Conservation (phyloP, 2,329 filamentous ascomycete genomes). For the Madurella fahalii region DNA sequence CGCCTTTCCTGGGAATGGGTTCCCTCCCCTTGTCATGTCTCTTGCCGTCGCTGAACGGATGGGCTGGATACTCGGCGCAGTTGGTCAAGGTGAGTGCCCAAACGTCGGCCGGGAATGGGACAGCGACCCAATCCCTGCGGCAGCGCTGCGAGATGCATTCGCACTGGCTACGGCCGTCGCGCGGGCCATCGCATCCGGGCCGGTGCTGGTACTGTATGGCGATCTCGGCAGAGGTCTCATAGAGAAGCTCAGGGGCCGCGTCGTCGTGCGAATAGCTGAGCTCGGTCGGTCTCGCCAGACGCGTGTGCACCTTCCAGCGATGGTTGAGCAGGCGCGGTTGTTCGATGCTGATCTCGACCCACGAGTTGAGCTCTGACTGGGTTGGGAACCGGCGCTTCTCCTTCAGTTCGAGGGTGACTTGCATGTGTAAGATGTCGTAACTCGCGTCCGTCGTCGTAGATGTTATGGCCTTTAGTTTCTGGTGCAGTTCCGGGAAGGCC, state of each 20-base stretch:
- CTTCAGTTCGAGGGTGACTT: slow-evolving; percentile 56
- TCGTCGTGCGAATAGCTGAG: slow-evolving; percentile 38
- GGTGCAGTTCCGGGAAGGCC: slow-evolving; percentile 53
- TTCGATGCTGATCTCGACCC: slow-evolving; percentile 56
- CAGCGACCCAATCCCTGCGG: slow-evolving; percentile 46
- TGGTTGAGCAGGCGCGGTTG: slow-evolving; percentile 51
- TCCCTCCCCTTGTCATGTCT: slow-evolving; percentile 21
- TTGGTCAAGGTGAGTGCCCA: slow-evolving; percentile 57
- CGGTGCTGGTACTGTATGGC: slow-evolving; percentile 48
- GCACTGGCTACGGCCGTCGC: slow-evolving; percentile 36
- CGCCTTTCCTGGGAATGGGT: slow-evolving; percentile 30
- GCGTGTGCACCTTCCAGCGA: slow-evolving; percentile 58
- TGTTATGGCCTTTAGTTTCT: slow-evolving; percentile 44
- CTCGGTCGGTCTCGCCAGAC: slow-evolving; percentile 54
- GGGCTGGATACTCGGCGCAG: slow-evolving; percentile 49
- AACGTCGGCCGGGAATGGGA: slow-evolving; percentile 47
- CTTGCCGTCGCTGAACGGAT: slow-evolving; percentile 29
- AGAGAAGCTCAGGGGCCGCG: slow-evolving; percentile 36
- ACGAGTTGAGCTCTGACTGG: slow-evolving; percentile 56
- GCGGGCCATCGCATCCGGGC: slow-evolving; percentile 45
- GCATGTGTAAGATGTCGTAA: slow-evolving; percentile 59
- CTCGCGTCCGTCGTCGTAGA: slow-evolving; percentile 33
- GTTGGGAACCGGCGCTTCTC: slow-evolving; percentile 54
- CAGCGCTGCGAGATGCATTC: slow-evolving; percentile 45
- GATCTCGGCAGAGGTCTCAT: slow-evolving; percentile 48